Base-by-base conservation (phyloP, 345 rosid genomes). In the Mangifera indica region DNA sequence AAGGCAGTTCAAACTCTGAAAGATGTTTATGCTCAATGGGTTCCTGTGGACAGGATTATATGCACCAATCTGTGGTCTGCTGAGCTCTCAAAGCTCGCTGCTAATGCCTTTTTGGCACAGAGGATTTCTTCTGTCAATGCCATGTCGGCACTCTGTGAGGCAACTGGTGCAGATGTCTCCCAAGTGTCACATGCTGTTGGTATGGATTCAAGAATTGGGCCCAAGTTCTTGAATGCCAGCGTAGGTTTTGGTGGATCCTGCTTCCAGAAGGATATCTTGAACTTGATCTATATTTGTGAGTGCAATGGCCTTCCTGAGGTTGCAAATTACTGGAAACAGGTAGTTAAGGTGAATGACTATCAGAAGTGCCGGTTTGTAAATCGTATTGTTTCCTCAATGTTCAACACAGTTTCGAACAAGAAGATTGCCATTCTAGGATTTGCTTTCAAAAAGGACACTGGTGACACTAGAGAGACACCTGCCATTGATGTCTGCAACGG, bases 61-160 rank as follows among this genome's bases (percentile, higher is more conserved):
- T 86, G 90, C 83, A 84, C 92, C 65, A 89, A 89, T 63, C 90
- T 89, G 24, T 89, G 90, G 94, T 89, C 90, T 0, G 92, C 92
- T 67, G 90, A 89, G 84, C 89, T 87, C 22, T 87, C 90, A 34
- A 87, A 89, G 80, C 94, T 89, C 21, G 94, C 90, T 49, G 94
- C 94, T 64, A 89, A 87, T 78, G 94, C 94, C 37, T 84, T 89
- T 74, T 77, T 89, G 75, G 91, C 89, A 46, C 89, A 85, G 79
- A 85, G 91, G 72, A 85, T 87, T 45, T 89, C 93, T 26, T 89
- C 93, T 49, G 88, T 89, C 13, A 89, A 89, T 75, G 91, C 90
- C 52, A 85, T 89, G 93, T 89, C 90, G 25, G 93, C 90, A 15
- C 82, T 89, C 17, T 89, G 91, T 22, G 93, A 89, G 79, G 90